These are phyloP conservation scores for Sporothrix pseudoabietina DNA, from an alignment of 2,329 filamentous ascomycete species.

Conservation along the genomic window DNA sequence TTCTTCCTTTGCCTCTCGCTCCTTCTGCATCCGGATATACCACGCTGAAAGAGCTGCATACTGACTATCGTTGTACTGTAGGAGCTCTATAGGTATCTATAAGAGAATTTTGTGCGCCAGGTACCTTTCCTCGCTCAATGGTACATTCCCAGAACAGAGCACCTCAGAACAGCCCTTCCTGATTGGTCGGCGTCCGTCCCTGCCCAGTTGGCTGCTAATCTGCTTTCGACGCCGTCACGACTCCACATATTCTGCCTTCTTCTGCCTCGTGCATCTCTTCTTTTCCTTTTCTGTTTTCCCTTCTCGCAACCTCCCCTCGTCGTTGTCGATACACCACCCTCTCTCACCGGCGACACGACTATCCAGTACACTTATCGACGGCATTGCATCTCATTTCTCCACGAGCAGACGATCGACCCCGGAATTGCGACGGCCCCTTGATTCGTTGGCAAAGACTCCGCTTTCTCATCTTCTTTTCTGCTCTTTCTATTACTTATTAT, in stretches of 20 bases:
- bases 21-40: conserved; percentile 9
- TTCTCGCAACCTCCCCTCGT: neutral
- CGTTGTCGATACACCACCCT: neutral
- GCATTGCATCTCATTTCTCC: neutral
- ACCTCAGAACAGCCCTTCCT: neutral
- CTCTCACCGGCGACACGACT: neutral
- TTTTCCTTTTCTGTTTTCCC: neutral
- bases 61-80: neutral
- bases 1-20: conserved; percentile 13
- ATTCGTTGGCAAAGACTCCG: neutral
- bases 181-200: conserved; percentile 13
- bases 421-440: neutral
- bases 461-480: conserved; percentile 11
- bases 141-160: conserved; percentile 6
- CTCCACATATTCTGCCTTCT: conserved; percentile 23
- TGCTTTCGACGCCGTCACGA: conserved; percentile 24
- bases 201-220: conserved; percentile 20
- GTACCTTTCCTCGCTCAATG: neutral
- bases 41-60: neutral
- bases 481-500: neutral
- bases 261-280: conserved; percentile 6
- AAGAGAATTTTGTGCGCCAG: neutral
- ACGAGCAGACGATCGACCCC: neutral
- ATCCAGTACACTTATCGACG: conserved; percentile 9
- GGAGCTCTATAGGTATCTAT: neutral